Evolutionary conservation across 306 rosid genomes (phyloP), one percentile per base, ranked within the genome.

Genomic region (Delonix regia): DNA sequence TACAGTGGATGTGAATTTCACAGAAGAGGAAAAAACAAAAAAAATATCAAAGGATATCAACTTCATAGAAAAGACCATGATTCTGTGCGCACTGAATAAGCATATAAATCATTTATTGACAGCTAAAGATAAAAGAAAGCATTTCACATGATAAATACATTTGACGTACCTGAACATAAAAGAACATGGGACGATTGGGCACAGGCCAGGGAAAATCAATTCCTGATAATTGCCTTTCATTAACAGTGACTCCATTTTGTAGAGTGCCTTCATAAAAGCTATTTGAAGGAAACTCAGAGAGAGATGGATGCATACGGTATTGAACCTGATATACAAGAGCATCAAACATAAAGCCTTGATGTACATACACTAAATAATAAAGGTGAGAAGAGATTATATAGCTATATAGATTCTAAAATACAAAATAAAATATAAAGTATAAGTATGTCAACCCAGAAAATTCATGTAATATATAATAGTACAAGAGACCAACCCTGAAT

Each of bases 121-220:
- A 21, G 45, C 25, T 16, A 3, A 83, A 53, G 65, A 59, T n/a
- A 75, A 47, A 36, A 71, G 39, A 61, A 24, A 80, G 76, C 11
- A 53, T 41, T 14, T 47, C 63, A 48, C 21, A 82, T 44, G 55
- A 30, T 22, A 48, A 21, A 27, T 13, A 56, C 62, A 61, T 24
- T 65, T 51, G 42, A 36, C 74, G 74, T 85, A 96, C 99, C 99
- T 96, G 99, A 80, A 96, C 98, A 79, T 96, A 93, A 81, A 96
- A 96, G 80, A 96, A 91, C 99, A 96, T 96, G 69, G 99, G 99
- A 77, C 97, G 98, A 84, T 91, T 93, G 45, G 99, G 98, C 57
- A 96, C 98, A 55, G 99, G 99, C 99, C 99, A 96, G 36, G 99
- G 99, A 82, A 96, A 96, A 85, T 96, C 99, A 45, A 96, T 93